phyloP scores from a whole-genome alignment of 1,139 yeast genomes.

The Debaryomyces robertsiae region DNA sequence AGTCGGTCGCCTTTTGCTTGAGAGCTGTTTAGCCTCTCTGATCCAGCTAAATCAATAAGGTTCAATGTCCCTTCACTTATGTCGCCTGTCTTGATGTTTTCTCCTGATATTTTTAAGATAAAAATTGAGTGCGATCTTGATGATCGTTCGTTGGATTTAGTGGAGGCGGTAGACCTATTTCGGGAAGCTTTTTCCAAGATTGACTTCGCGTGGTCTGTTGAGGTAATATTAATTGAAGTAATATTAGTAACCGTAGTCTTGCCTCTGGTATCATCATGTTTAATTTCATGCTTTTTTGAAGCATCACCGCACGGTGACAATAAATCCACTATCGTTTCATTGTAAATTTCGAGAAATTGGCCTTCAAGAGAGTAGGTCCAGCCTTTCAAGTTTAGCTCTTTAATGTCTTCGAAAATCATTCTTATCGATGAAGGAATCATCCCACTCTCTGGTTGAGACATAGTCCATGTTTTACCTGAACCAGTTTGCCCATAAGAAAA shows the following conservation, averaged over 20 bases:
- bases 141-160: slow-evolving; percentile 79
- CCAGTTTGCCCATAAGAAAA: slow-evolving; percentile 99
- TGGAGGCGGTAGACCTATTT: slow-evolving; percentile 79
- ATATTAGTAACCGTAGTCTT: slow-evolving; percentile 65
- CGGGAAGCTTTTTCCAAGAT: slow-evolving; percentile 57
- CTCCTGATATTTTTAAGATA: slow-evolving; percentile 61
- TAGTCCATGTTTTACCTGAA: slow-evolving; percentile 91
- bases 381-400: slow-evolving; percentile 52
- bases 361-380: slow-evolving; percentile 73
- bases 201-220: slow-evolving; percentile 51
- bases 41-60: slow-evolving; percentile 83
- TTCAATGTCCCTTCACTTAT: slow-evolving; percentile 64
- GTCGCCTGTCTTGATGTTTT: slow-evolving; percentile 52
- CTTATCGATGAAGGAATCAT: slow-evolving; percentile 78
- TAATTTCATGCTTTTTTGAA: slow-evolving; percentile 60
- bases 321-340: slow-evolving; percentile 76
- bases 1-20: slow-evolving; percentile 80
- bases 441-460: slow-evolving; percentile 75
- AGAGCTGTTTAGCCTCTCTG: slow-evolving; percentile 79
- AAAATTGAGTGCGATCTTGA: slow-evolving; percentile 73
- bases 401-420: slow-evolving; percentile 68
- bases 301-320: slow-evolving; percentile 35
- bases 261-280: slow-evolving; percentile 60
- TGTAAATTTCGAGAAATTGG: slow-evolving; percentile 87
- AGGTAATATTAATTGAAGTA: slow-evolving; percentile 49